A percentile compares a stretch with the other conserved stretches of the same genome.
Evolutionary conservation across 768 basidiomycete species (phyloP).

Genomic region (Boletus bicolor): DNA sequence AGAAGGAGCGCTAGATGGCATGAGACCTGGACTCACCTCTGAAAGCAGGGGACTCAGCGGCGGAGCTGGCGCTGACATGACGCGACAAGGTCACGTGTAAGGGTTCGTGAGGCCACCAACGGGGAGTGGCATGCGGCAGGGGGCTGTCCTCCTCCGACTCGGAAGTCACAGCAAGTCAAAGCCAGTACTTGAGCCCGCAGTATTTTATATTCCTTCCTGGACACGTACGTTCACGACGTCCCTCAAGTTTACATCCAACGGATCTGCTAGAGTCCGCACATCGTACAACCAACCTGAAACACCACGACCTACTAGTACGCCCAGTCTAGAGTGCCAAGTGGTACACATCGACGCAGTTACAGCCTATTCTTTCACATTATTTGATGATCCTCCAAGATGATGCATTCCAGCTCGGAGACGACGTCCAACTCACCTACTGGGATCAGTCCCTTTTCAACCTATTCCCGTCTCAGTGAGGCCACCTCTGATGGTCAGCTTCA

Average conservation of each 20-base stretch:
- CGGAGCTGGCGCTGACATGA: too few relatives aligned
- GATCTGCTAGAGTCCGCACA: neutral
- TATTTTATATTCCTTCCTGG: neutral
- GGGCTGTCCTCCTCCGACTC: neutral
- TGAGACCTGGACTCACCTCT: too few relatives aligned
- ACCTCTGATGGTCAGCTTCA: slow-evolving; percentile 47
- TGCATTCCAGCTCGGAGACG: slow-evolving; percentile 35
- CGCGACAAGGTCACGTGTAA: slow-evolving; percentile 13
- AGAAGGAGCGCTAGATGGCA: too few relatives aligned
- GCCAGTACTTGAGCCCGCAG: neutral
- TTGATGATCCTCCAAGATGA: slow-evolving; percentile 27
- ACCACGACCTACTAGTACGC: neutral
- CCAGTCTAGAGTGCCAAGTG: neutral
- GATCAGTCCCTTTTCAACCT: slow-evolving; percentile 39
- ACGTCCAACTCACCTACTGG: slow-evolving; percentile 33
- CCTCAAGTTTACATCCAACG: neutral
- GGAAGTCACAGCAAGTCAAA: slow-evolving; percentile 8
- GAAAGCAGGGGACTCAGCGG: neutral
- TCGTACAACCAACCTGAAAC: neutral
- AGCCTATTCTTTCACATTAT: slow-evolving; percentile 2
- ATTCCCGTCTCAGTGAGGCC: slow-evolving; percentile 42
- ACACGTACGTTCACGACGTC: neutral
- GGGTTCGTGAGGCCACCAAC: neutral
- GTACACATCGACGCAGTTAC: neutral
- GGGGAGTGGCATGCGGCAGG: neutral